These are phyloP conservation scores for Nidula microcarpa DNA, from an alignment of 768 basidiomycete species.

Conservation along the genomic window DNA sequence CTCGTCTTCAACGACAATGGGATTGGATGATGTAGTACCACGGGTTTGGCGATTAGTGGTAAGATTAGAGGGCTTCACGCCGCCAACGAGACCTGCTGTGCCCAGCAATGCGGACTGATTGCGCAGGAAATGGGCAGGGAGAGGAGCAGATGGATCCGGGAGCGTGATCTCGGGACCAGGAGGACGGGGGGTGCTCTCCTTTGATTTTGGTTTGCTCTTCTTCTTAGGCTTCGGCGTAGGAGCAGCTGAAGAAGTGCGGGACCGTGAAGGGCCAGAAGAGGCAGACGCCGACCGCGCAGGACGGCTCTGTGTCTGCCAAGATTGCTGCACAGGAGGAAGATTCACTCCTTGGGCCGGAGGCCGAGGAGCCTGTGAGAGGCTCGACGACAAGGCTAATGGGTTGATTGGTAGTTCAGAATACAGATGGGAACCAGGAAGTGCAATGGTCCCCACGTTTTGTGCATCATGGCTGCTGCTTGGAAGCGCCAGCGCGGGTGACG, in stretches of 20 bases:
- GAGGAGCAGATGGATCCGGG: constrained; percentile 58
- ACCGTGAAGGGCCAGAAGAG: constrained; percentile 12
- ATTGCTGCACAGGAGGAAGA: neutral
- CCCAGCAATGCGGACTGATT: constrained; percentile 73
- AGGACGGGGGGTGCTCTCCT: constrained; percentile 41
- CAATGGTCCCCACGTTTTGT: constrained; percentile 97
- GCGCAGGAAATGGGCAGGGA: constrained; percentile 68
- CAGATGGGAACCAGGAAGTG: constrained; percentile 93
- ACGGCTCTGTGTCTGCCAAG: neutral
- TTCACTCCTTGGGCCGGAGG: constrained; percentile 27
- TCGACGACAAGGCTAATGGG: constrained; percentile 70
- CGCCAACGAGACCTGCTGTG: constrained; percentile 65
- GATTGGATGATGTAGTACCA: constrained; percentile 57
- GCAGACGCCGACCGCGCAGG: constrained; percentile 10
- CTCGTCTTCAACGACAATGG: constrained; percentile 70
- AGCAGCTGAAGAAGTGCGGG: constrained; percentile 10
- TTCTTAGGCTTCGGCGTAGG: constrained; percentile 15
- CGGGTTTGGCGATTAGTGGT: constrained; percentile 33
- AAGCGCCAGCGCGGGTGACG: constrained; percentile 56
- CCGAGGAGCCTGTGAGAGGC: constrained; percentile 32
- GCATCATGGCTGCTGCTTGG: constrained; percentile 33
- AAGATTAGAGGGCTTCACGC: constrained; percentile 56
- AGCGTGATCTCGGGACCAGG: constrained; percentile 55
- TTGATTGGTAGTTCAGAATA: constrained; percentile 83
- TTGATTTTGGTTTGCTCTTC: constrained; percentile 29